Conservation (phyloP, 164 flowering plant genomes). For the Buxus sempervirens region DNA sequence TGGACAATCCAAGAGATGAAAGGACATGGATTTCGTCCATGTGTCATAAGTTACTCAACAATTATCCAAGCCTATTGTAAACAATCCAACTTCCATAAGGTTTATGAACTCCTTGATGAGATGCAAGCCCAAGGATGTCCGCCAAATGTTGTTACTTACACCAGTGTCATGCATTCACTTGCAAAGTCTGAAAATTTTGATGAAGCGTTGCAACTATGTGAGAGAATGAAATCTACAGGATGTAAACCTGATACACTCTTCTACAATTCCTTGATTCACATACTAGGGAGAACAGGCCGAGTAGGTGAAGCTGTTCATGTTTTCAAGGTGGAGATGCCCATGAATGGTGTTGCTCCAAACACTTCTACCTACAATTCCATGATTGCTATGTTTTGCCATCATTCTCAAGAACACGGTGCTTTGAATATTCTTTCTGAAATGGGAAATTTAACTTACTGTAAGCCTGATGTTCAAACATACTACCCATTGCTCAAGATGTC, state of each 20-base stretch:
- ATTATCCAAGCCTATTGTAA: constrained; percentile 61
- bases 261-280: constrained; percentile 62
- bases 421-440: constrained; percentile 40
- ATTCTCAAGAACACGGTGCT: constrained; percentile 42
- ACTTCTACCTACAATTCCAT: constrained; percentile 72
- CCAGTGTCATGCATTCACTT: constrained; percentile 56
- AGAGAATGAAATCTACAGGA: constrained; percentile 47
- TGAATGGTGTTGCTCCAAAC: constrained; percentile 36
- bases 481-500: constrained; percentile 62
- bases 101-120: constrained; percentile 59
- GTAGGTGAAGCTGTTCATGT: constrained; percentile 48
- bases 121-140: constrained; percentile 63
- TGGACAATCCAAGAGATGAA: constrained; percentile 92
- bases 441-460: constrained; percentile 43
- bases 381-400: constrained; percentile 70
- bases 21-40: constrained; percentile 63
- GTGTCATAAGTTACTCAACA: constrained; percentile 76
- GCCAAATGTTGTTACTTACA: constrained; percentile 69
- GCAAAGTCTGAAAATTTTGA: constrained; percentile 32
- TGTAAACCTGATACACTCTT: constrained; percentile 64
- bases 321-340: constrained; percentile 66
- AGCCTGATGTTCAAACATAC: constrained; percentile 68
- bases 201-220: constrained; percentile 49
- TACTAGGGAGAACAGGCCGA: constrained; percentile 56
- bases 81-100: constrained; percentile 42